Evolutionary conservation across 2,329 filamentous ascomycete species (phyloP), one percentile per base, ranked within the genome.

Genomic region (Hysterium pulicare): DNA sequence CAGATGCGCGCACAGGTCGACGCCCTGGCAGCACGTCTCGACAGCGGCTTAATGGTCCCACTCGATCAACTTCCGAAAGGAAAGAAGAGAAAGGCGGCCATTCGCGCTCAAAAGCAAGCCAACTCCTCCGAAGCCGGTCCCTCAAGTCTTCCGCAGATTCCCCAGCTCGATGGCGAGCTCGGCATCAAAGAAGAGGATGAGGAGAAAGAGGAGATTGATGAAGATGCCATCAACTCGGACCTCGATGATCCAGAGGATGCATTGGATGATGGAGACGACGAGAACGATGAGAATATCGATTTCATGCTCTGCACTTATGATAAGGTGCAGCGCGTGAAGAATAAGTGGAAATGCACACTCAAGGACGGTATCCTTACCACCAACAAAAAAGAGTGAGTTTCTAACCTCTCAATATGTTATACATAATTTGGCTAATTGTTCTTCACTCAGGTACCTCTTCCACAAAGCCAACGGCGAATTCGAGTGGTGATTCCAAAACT

Each of bases 221-320:
- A 95, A 52, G 90, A 98, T 65, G 93, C 91, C 2, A 98, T 98
- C 71, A 98, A 98, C 68, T 97, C 93, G 0, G 93, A 98, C 58
- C 82, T 98, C 3, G 93, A 98, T 62, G 93, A 98, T 61, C 83
- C 90, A 0, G 90, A 97, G 49, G 93, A 97, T 47, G 83, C 88
- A 9, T 71, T 82, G 39, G 52, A 87, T 22, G 89, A 93, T 19
- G 87, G 91, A 19, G 88, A 93, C 24, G 90, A 93, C 38, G 87
- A 90, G 11, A 89, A 94, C 46, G 90, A 95, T 33, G 81, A 83
- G 26, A 80, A 86, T 51, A 84, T 85, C 1, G 87, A 95, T 55
- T 90, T 94, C 63, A 97, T 98, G 87, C 83, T 98, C 31, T 98
- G 93, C 74, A 96, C 95, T 65, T 98, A 98, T 66, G 93, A 98